Evolutionary conservation across 129 eudicot species (phyloP).

Genomic region (Flaveria bidentis): DNA sequence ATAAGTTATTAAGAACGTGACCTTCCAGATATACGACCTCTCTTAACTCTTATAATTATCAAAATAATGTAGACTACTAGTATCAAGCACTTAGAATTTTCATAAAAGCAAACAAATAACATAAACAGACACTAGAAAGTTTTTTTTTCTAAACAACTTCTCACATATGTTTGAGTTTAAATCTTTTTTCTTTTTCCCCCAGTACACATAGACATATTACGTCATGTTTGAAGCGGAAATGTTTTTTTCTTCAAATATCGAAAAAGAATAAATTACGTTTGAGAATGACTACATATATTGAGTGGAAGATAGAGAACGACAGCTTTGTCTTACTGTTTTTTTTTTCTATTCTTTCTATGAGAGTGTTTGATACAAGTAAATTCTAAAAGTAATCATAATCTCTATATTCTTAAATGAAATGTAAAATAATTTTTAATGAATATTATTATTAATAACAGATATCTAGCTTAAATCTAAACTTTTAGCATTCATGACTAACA

Average conservation of each 20-base stretch:
- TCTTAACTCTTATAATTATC: too few species aligned
- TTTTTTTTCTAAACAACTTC: neutral
- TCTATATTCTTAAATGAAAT: neutral
- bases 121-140: neutral
- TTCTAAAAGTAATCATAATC: neutral
- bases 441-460: too few species aligned
- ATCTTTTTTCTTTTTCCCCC: neutral
- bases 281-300: neutral
- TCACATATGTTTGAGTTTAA: neutral
- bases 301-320: neutral
- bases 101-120: neutral
- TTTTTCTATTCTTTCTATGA: neutral
- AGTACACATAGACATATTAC: neutral
- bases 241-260: neutral
- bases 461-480: too few species aligned
- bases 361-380: neutral
- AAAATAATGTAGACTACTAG: too few species aligned
- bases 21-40: too few species aligned
- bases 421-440: too few species aligned
- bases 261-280: slow-evolving; percentile 1
- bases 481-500: too few species aligned
- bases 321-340: neutral
- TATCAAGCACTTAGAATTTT: too few species aligned
- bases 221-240: neutral
- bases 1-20: too few species aligned